phyloP scores from a whole-genome alignment of 2,329 filamentous ascomycete genomes.

The Pseudogymnoascus sp. region DNA sequence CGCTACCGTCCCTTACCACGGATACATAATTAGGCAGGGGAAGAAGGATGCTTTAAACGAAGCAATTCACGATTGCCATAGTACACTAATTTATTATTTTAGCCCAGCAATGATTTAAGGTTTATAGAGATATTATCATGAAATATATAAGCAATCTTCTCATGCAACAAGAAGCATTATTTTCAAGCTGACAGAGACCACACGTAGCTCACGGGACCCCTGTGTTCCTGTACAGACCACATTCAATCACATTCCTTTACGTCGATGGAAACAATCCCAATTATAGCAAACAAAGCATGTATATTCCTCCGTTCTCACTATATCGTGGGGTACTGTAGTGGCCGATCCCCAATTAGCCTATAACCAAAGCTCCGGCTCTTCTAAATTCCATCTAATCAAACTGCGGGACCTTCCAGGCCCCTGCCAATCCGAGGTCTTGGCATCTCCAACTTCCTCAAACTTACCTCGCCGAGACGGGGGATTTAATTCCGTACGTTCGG shows the following conservation, averaged over 20 bases:
- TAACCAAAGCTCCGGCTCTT: not conserved
- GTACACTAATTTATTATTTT: not conserved
- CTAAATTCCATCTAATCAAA: conserved; percentile 1
- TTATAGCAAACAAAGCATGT: not conserved
- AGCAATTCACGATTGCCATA: too few relatives aligned
- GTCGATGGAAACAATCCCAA: not conserved
- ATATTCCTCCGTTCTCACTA: not conserved
- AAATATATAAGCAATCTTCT: not conserved
- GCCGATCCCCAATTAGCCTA: not conserved
- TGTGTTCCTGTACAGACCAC: not conserved
- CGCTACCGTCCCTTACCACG: too few relatives aligned
- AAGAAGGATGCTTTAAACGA: too few relatives aligned
- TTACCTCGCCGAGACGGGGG: not conserved
- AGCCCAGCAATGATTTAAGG: not conserved
- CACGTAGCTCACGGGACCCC: not conserved
- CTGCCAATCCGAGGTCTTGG: not conserved
- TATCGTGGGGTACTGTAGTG: not conserved
- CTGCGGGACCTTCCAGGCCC: not conserved
- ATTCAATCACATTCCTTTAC: not conserved
- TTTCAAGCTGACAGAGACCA: not conserved
- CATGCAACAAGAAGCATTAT: not conserved
- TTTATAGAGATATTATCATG: not conserved
- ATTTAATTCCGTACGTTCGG: conserved; percentile 1
- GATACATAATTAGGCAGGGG: too few relatives aligned
- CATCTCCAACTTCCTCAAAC: not conserved